These are phyloP conservation scores for Malassezia brasiliensis DNA, from an alignment of 1,284 basidiomycete species.

Conservation along the genomic window DNA sequence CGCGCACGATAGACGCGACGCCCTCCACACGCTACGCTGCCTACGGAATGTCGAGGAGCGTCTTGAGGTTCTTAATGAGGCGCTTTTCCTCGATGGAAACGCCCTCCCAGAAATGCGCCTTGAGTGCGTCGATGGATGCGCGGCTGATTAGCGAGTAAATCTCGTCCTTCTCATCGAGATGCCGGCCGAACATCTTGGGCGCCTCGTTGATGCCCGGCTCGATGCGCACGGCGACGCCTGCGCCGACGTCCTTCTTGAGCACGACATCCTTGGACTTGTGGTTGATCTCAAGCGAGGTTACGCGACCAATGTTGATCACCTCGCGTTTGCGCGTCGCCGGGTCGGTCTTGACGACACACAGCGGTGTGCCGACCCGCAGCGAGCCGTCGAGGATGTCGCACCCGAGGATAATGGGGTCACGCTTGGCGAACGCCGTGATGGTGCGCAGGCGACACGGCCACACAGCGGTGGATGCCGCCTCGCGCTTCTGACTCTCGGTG, in stretches of 20 bases:
- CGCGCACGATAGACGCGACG: background rate
- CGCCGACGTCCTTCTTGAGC: slow-evolving; percentile 85
- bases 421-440: slow-evolving; percentile 85
- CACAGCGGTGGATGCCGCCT: slow-evolving; percentile 86
- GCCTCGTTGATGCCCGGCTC: slow-evolving; percentile 94
- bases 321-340: slow-evolving; percentile 77
- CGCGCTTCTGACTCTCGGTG: slow-evolving; percentile 77
- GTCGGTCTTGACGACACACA: slow-evolving; percentile 87
- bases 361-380: slow-evolving; percentile 83
- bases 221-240: slow-evolving; percentile 95
- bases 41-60: slow-evolving; percentile 56
- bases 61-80: slow-evolving; percentile 83
- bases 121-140: slow-evolving; percentile 86
- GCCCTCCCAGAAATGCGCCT: slow-evolving; percentile 78
- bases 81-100: slow-evolving; percentile 87
- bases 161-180: slow-evolving; percentile 94
- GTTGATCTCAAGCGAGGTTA: slow-evolving; percentile 57
- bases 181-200: slow-evolving; percentile 63
- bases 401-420: slow-evolving; percentile 90
- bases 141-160: slow-evolving; percentile 80
- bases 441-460: slow-evolving; percentile 93
- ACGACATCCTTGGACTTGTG: slow-evolving; percentile 58
- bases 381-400: slow-evolving; percentile 88
- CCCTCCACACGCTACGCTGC: too few relatives aligned
- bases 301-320: slow-evolving; percentile 82